A percentile compares a stretch with the other conserved stretches of the same genome.
Conservation (phyloP, 768 basidiomycete genomes). For the Serendipita indica region DNA sequence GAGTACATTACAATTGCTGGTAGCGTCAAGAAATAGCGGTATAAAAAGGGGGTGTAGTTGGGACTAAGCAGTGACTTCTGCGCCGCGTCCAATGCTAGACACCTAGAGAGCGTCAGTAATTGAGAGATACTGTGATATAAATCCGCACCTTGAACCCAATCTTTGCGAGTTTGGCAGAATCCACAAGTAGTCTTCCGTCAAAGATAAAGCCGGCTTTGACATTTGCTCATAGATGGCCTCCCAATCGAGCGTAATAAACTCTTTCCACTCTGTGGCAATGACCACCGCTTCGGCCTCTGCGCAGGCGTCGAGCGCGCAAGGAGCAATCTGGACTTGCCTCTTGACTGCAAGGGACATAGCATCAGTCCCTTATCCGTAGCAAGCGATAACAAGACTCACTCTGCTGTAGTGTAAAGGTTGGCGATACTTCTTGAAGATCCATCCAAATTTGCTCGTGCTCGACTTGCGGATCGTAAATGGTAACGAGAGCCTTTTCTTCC, state of each 20-base stretch:
- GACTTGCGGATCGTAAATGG: conserved; percentile 88
- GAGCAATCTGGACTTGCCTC: conserved; percentile 68
- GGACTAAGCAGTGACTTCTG: too few species aligned
- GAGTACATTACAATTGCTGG: too few species aligned
- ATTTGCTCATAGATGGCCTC: conserved; percentile 65
- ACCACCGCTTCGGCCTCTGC: conserved; percentile 82
- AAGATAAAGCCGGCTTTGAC: conserved; percentile 99
- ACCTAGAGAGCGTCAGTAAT: neutral
- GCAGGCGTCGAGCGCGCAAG: conserved; percentile 76
- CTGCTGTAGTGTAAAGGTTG: conserved; percentile 42
- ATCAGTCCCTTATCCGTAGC: conserved; percentile 5
- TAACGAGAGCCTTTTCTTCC: conserved; percentile 71
- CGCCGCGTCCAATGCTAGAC: neutral
- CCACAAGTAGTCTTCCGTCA: conserved; percentile 80
- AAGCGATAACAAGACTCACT: conserved; percentile 33
- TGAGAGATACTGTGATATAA: neutral
- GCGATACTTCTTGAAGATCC: conserved; percentile 57
- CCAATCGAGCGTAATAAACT: conserved; percentile 92
- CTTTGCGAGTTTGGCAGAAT: conserved; percentile 57
- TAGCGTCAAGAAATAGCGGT: too few species aligned
- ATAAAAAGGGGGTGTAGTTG: too few species aligned
- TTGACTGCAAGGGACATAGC: conserved; percentile 42
- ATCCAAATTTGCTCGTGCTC: conserved; percentile 73
- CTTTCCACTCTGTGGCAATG: conserved; percentile 95
- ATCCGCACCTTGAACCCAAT: conserved; percentile 65